Evolutionary conservation across 495 filamentous ascomycete genomes (phyloP).

Genomic region (Trichoderma virens): DNA sequence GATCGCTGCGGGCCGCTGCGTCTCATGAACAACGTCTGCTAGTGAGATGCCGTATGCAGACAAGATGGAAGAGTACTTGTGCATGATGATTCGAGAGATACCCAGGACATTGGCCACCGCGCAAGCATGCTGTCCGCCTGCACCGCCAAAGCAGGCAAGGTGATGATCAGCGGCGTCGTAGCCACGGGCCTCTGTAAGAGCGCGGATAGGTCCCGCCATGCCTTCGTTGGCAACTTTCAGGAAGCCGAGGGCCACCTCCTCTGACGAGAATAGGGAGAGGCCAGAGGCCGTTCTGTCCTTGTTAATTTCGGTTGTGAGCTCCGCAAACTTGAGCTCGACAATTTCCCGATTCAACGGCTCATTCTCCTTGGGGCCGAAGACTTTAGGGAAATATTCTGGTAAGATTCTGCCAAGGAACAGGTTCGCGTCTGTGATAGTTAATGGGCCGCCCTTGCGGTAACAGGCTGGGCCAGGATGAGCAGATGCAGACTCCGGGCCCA

Average conservation of each 20-base stretch:
- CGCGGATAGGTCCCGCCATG: slow-evolving; percentile 89
- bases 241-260: slow-evolving; percentile 87
- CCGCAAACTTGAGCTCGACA: slow-evolving; percentile 65
- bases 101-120: slow-evolving; percentile 85
- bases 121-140: slow-evolving; percentile 90
- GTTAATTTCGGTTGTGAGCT: slow-evolving; percentile 73
- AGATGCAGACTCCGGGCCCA: slow-evolving; percentile 86
- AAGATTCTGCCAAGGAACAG: slow-evolving; percentile 78
- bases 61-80: slow-evolving; percentile 87
- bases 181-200: slow-evolving; percentile 85
- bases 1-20: slow-evolving; percentile 78
- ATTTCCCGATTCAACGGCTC: slow-evolving; percentile 74
- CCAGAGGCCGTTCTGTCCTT: slow-evolving; percentile 34
- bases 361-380: slow-evolving; percentile 87
- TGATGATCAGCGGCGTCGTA: slow-evolving; percentile 84
- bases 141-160: slow-evolving; percentile 86
- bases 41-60: slow-evolving; percentile 96
- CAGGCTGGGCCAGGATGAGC: slow-evolving; percentile 92
- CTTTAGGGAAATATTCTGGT: slow-evolving; percentile 94
- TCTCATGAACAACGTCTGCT: slow-evolving; percentile 88
- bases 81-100: slow-evolving; percentile 81
- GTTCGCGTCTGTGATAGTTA: slow-evolving; percentile 95
- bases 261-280: slow-evolving; percentile 62
- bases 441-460: slow-evolving; percentile 86
- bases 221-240: slow-evolving; percentile 91